Evolutionary conservation across 2,329 filamentous ascomycete genomes (phyloP).

Genomic region (Diaporthe velutina): DNA sequence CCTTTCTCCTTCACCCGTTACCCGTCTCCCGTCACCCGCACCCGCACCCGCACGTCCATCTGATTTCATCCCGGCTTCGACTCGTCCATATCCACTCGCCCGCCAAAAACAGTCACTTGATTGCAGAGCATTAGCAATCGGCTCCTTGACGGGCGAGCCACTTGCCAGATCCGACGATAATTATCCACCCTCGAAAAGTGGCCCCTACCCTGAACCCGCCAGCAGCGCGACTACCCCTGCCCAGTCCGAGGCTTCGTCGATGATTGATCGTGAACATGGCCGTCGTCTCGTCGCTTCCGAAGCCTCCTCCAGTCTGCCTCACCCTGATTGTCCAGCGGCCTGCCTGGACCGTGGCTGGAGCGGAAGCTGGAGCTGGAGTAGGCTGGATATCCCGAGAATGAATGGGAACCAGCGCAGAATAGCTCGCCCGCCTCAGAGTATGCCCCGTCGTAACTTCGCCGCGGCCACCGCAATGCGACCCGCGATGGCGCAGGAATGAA

Average conservation of each 20-base stretch:
- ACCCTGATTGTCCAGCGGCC: neutral
- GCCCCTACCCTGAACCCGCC: constrained; percentile 14
- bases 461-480: constrained; percentile 6
- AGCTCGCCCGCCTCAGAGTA: neutral
- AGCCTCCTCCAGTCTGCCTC: neutral
- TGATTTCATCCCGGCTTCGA: constrained; percentile 14
- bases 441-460: constrained; percentile 19
- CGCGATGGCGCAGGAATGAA: constrained; percentile 22
- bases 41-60: neutral
- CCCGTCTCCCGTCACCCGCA: neutral
- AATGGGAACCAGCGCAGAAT: constrained; percentile 4
- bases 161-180: constrained; percentile 24
- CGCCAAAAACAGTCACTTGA: constrained; percentile 22
- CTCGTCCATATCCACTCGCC: constrained; percentile 17
- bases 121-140: constrained; percentile 32
- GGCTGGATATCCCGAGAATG: neutral
- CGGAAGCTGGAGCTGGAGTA: neutral
- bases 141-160: neutral
- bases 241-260: neutral
- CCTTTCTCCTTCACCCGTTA: no score
- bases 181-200: constrained; percentile 8
- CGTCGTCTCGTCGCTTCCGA: neutral
- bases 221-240: neutral
- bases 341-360: constrained; percentile 15
- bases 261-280: constrained; percentile 21